Conservation (phyloP, 306 rosid genomes). For the Trichosanthes truncata region DNA sequence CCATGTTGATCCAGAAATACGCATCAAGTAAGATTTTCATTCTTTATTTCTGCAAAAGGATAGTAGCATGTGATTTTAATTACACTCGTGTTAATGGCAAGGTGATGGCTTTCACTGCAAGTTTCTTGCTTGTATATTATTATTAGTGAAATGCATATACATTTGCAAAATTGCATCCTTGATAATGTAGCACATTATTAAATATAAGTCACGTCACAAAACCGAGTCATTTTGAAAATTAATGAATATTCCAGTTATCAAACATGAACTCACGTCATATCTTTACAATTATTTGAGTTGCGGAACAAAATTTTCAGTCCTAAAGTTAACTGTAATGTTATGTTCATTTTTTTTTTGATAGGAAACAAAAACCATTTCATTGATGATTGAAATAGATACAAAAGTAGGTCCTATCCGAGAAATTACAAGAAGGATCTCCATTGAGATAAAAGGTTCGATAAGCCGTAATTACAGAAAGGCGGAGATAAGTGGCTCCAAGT, state of each 20-base stretch:
- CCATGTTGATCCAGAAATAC: conserved; percentile 91
- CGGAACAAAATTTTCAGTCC: too few relatives aligned
- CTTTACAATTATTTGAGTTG: too few relatives aligned
- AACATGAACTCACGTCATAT: background rate
- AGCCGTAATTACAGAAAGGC: too few relatives aligned
- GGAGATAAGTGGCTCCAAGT: too few relatives aligned
- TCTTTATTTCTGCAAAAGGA: conserved; percentile 3
- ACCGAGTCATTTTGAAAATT: background rate
- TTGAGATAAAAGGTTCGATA: too few relatives aligned
- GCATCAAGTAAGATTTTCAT: conserved; percentile 58
- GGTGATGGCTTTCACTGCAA: background rate
- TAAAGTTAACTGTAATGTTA: too few relatives aligned
- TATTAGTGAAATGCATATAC: background rate
- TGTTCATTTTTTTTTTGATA: too few relatives aligned
- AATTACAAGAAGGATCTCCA: too few relatives aligned
- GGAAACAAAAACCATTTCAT: too few relatives aligned
- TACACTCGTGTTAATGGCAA: background rate
- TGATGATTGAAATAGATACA: too few relatives aligned
- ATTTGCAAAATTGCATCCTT: too few relatives aligned
- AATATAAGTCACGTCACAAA: background rate
- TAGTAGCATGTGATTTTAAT: background rate
- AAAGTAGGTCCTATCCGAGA: too few relatives aligned
- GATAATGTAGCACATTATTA: background rate
- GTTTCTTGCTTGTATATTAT: background rate
- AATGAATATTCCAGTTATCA: background rate